Evolutionary conservation across 257 asterid species (phyloP).

Genomic region (Scutellaria galericulata): DNA sequence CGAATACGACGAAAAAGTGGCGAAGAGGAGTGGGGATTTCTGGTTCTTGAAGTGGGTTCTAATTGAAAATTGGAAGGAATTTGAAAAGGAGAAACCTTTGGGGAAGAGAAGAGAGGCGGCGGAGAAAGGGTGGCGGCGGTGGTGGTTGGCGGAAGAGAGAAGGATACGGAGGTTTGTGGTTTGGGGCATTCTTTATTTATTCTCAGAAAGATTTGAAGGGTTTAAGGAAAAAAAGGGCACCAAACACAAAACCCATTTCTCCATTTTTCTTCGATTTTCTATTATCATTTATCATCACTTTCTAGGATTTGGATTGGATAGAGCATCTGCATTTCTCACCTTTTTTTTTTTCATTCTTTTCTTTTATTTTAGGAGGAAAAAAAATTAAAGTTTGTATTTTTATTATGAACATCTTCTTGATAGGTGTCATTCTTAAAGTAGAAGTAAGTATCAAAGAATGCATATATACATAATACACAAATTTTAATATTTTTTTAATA

Average conservation of each 20-base stretch:
- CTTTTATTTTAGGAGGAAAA: neutral
- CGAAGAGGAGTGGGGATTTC: constrained; percentile 40
- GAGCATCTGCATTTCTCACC: neutral
- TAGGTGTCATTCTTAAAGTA: no score
- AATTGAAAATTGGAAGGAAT: constrained; percentile 32
- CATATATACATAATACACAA: no score
- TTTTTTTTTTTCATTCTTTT: neutral
- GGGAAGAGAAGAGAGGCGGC: constrained; percentile 38
- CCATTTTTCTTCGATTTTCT: constrained; percentile 6
- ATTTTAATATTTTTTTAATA: no score
- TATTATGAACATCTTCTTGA: no score
- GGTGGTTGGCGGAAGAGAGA: constrained; percentile 65
- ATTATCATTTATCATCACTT: constrained; percentile 10
- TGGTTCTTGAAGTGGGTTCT: constrained; percentile 29
- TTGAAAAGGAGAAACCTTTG: constrained; percentile 40
- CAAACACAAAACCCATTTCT: constrained; percentile 30
- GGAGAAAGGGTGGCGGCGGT: constrained; percentile 50
- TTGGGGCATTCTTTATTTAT: constrained; percentile 57
- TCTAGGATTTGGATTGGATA: constrained; percentile 25
- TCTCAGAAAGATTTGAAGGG: constrained; percentile 36
- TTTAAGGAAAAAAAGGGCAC: constrained; percentile 32
- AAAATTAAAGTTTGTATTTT: no score
- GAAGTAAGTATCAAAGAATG: no score
- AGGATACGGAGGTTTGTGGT: constrained; percentile 69
- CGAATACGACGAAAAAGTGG: constrained; percentile 51